Conservation (phyloP, 768 basidiomycete species). For the Suillus spraguei region DNA sequence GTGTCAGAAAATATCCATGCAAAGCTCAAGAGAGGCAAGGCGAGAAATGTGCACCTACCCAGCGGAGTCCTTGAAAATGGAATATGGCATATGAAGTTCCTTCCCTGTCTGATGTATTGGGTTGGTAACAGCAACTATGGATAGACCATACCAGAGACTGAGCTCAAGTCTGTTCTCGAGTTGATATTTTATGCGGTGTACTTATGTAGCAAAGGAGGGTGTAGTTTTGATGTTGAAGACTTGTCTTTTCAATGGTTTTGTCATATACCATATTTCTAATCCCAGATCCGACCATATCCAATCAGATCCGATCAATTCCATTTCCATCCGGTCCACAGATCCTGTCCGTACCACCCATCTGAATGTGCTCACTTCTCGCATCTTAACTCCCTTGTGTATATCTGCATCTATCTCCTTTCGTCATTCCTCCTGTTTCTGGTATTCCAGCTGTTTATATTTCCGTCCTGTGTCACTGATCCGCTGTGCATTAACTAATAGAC, state of each 20-base stretch:
- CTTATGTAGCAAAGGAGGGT: background rate
- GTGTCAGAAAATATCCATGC: background rate
- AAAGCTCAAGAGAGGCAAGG: background rate
- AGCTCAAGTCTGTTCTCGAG: slow-evolving; percentile 3
- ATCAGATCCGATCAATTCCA: no score
- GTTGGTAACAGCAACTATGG: slow-evolving; percentile 8
- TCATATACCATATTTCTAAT: no score
- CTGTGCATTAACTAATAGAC: no score
- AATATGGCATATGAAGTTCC: slow-evolving; percentile 5
- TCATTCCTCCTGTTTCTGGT: no score
- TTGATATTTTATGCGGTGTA: slow-evolving; percentile 10
- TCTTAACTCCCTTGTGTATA: no score
- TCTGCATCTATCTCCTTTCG: no score
- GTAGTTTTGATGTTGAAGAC: slow-evolving; percentile 1
- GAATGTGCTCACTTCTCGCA: no score
- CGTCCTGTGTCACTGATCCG: no score
- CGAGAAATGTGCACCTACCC: background rate
- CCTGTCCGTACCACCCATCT: no score
- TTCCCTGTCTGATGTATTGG: slow-evolving; percentile 12
- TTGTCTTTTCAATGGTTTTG: slow-evolving; percentile 9
- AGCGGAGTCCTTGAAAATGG: background rate
- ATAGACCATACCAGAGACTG: slow-evolving; percentile 13
- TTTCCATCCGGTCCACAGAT: no score
- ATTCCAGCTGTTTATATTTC: no score
- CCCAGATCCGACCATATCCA: no score